These are phyloP conservation scores for Thecaphora thlaspeos DNA, from an alignment of 1,284 basidiomycete genomes.

Conservation along the genomic window DNA sequence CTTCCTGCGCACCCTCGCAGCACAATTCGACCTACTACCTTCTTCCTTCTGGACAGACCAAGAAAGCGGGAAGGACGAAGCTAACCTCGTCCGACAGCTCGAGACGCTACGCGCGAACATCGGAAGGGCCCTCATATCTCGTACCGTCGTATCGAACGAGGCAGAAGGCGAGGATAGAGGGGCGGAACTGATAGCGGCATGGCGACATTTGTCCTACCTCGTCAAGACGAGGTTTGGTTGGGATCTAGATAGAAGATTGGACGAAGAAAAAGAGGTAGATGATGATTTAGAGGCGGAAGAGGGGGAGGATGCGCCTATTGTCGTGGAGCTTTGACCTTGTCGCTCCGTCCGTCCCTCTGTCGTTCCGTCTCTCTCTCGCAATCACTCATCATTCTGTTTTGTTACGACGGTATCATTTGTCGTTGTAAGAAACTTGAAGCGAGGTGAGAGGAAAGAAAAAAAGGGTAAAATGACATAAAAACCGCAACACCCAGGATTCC, in stretches of 20 bases:
- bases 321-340: conserved; percentile 27
- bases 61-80: conserved; percentile 1
- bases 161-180: neutral
- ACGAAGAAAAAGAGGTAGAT: conserved; percentile 30
- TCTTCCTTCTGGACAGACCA: conserved; percentile 23
- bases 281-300: conserved; percentile 24
- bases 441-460: too few relatives aligned
- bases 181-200: conserved; percentile 11
- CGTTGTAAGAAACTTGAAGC: too few relatives aligned
- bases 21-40: conserved; percentile 9
- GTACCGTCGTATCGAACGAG: neutral
- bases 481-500: conserved; percentile 79
- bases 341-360: neutral
- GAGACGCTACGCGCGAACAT: conserved; percentile 16
- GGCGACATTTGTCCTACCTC: conserved; percentile 18
- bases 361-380: too few relatives aligned
- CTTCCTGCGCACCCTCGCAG: conserved; percentile 11
- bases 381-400: too few relatives aligned
- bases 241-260: conserved; percentile 19
- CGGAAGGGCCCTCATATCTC: conserved; percentile 15
- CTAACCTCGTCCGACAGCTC: conserved; percentile 8
- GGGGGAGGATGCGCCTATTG: conserved; percentile 31
- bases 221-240: conserved; percentile 10
- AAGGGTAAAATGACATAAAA: too few relatives aligned
- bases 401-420: too few relatives aligned